A percentile compares a stretch with the other conserved stretches of the same genome.
These are phyloP conservation scores for Immersiella caudata DNA, from an alignment of 495 filamentous ascomycete genomes.

Conservation along the genomic window DNA sequence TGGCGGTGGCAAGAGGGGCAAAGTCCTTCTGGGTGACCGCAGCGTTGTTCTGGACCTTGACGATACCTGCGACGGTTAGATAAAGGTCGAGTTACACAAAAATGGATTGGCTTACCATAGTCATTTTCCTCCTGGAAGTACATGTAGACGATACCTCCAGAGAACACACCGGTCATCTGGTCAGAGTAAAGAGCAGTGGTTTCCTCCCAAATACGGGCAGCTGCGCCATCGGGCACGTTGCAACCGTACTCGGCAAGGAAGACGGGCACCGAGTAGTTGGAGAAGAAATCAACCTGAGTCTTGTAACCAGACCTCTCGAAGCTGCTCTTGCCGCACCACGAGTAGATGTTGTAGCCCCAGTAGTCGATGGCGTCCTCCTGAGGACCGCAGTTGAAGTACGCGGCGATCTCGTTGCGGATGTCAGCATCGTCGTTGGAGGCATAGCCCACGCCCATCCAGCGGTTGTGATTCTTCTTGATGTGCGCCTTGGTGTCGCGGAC, in stretches of 20 bases:
- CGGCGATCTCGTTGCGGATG: conserved; percentile 76
- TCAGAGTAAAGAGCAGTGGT: conserved; percentile 78
- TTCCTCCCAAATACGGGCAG: conserved; percentile 80
- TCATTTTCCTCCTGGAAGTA: conserved; percentile 91
- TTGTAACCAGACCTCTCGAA: conserved; percentile 76
- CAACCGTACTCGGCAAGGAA: conserved; percentile 99
- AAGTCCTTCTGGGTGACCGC: conserved; percentile 74
- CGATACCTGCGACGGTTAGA: conserved; percentile 54
- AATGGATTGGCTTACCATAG: conserved; percentile 60
- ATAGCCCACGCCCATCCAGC: conserved; percentile 88
- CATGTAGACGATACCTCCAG: conserved; percentile 96
- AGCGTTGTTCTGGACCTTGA: conserved; percentile 59
- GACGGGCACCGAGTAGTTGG: conserved; percentile 82
- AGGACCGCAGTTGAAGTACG: conserved; percentile 91
- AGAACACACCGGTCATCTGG: conserved; percentile 84
- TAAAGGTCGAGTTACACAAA: neutral
- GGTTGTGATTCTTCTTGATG: conserved; percentile 76
- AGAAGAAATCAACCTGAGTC: conserved; percentile 78
- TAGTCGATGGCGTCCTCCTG: conserved; percentile 74
- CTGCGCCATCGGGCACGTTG: conserved; percentile 62
- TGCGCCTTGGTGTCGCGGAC: conserved; percentile 94
- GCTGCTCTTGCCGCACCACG: conserved; percentile 87
- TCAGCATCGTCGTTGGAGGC: conserved; percentile 86
- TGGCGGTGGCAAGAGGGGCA: conserved; percentile 67
- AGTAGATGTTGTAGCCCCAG: conserved; percentile 99